These are phyloP conservation scores for Cladobotryum protrusum DNA, from an alignment of 2,329 filamentous ascomycete genomes.

Conservation along the genomic window DNA sequence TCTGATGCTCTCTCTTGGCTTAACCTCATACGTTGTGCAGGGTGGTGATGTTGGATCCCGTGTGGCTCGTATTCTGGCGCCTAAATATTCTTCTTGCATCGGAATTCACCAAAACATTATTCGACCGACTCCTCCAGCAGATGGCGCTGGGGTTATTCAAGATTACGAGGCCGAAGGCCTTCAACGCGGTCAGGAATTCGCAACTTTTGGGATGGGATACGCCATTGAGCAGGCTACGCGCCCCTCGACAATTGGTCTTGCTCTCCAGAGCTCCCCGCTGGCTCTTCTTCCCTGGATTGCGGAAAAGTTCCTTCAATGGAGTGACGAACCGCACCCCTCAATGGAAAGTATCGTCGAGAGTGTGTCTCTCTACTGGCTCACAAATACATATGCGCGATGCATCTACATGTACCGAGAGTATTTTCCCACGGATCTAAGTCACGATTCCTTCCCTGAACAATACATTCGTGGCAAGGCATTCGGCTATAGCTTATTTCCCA, in stretches of 20 bases:
- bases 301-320: constrained; percentile 8
- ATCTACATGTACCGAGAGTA: constrained; percentile 7
- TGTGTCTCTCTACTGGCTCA: constrained; percentile 8
- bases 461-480: constrained; percentile 4
- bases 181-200: too few species aligned
- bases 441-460: constrained; percentile 1
- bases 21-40: constrained; percentile 1
- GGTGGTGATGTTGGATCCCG: constrained; percentile 2
- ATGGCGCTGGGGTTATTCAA: too few species aligned
- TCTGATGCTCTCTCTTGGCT: constrained; percentile 32
- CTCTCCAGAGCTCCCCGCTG: neutral
- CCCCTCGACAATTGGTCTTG: constrained; percentile 2
- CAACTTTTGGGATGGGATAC: constrained; percentile 10
- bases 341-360: constrained; percentile 1
- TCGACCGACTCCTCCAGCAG: too few species aligned
- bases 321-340: neutral
- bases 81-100: too few species aligned
- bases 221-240: constrained; percentile 2
- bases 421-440: neutral
- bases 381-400: constrained; percentile 1
- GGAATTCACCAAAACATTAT: too few species aligned
- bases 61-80: neutral
- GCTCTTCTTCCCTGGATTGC: constrained; percentile 1
- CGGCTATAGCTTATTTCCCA: constrained; percentile 4
- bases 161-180: too few species aligned